phyloP scores from a whole-genome alignment of 306 rosid species.

The Vicia villosa region DNA sequence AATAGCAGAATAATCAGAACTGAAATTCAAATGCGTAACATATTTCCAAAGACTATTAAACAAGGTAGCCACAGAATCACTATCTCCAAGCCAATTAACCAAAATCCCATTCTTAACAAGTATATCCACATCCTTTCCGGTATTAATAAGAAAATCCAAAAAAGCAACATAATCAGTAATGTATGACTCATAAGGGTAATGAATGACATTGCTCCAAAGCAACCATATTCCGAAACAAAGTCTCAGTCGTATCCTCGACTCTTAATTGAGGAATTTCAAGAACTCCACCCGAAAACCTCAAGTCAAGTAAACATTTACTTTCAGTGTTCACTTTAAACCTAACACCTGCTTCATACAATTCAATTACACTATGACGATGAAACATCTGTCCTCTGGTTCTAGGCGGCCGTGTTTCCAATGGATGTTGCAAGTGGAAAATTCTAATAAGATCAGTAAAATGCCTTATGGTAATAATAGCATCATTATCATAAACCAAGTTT shows the following conservation, averaged over 20 bases:
- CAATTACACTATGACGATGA: constrained; percentile 31
- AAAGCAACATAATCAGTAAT: constrained; percentile 35
- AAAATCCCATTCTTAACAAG: constrained; percentile 28
- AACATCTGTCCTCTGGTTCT: not conserved
- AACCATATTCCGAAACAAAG: constrained; percentile 39
- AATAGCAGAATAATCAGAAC: not conserved
- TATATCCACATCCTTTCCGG: constrained; percentile 33
- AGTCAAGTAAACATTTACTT: constrained; percentile 15
- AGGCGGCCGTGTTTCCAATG: not conserved
- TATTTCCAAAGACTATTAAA: constrained; percentile 35
- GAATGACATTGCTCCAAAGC: constrained; percentile 47
- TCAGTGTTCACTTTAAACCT: constrained; percentile 6
- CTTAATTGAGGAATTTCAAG: constrained; percentile 40
- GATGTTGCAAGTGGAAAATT: constrained; percentile 34
- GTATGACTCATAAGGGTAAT: constrained; percentile 21
- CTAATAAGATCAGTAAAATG: constrained; percentile 49
- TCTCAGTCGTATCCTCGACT: constrained; percentile 36
- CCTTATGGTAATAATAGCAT: not conserved
- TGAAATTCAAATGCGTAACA: not conserved
- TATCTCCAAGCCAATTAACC: constrained; percentile 30
- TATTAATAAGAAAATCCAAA: constrained; percentile 37
- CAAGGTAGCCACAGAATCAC: constrained; percentile 36
- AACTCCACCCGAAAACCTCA: constrained; percentile 32
- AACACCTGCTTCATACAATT: constrained; percentile 42
- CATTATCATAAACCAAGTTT: not conserved